Evolutionary conservation across 2,329 filamentous ascomycete genomes (phyloP).

Genomic region (Ophiosphaerella korrae): DNA sequence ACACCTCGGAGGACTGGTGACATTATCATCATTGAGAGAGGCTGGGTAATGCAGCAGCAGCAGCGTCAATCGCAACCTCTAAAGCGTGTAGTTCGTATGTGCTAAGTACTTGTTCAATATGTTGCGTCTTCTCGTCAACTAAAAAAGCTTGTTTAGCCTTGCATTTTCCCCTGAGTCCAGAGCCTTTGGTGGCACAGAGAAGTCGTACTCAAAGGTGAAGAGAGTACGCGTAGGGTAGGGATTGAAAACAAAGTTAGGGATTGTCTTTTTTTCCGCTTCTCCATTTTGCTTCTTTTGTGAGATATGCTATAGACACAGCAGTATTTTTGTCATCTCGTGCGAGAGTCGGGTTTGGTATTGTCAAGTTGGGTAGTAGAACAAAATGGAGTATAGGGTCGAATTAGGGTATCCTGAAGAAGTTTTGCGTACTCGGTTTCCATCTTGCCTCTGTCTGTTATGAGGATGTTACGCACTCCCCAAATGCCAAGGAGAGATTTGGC

Average conservation of each 20-base stretch:
- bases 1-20: no score
- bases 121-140: background rate
- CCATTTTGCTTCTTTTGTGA: background rate
- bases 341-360: background rate
- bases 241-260: background rate
- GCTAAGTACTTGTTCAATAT: no score
- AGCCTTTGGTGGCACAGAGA: background rate
- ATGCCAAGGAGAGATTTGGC: constrained; percentile 22
- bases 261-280: background rate
- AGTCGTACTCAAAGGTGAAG: background rate
- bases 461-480: constrained; percentile 17
- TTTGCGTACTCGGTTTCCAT: constrained; percentile 8
- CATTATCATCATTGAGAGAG: no score
- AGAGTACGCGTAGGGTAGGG: background rate
- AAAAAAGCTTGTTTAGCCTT: background rate
- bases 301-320: background rate
- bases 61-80: no score
- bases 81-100: no score
- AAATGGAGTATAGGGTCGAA: background rate
- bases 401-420: constrained; percentile 1
- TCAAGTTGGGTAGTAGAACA: background rate
- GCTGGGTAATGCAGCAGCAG: no score
- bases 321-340: background rate
- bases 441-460: constrained; percentile 6
- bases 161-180: background rate